phyloP scores from a whole-genome alignment of 495 filamentous ascomycete species.

The Daldinia decipiens region DNA sequence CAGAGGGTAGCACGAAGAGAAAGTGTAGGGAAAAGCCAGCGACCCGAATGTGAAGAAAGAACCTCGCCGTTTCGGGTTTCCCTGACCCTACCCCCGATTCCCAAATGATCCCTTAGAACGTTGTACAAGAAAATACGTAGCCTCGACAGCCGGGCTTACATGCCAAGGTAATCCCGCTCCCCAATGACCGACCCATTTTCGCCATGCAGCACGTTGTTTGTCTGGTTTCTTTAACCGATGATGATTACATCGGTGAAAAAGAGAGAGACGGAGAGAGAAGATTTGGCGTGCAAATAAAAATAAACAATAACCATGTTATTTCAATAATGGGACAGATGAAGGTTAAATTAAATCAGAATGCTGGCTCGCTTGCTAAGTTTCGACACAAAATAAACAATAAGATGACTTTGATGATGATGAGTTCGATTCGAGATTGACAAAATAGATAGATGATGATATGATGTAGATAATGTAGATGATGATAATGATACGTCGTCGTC shows the following conservation, averaged over 20 bases:
- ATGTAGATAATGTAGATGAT: constrained; percentile 39
- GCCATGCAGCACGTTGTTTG: constrained; percentile 44
- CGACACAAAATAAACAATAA: constrained; percentile 46
- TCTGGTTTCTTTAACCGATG: constrained; percentile 28
- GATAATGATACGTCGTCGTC: constrained; percentile 21
- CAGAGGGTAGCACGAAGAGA: constrained; percentile 29
- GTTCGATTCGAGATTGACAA: constrained; percentile 7
- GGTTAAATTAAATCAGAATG: constrained; percentile 51
- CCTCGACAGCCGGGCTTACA: constrained; percentile 36
- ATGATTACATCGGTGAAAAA: constrained; percentile 30
- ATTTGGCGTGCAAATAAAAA: constrained; percentile 27
- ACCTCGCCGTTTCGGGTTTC: constrained; percentile 25
- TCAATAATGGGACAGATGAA: constrained; percentile 38
- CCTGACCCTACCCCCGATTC: constrained; percentile 30
- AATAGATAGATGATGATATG: constrained; percentile 4
- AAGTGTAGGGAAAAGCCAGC: constrained; percentile 30
- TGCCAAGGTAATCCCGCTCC: constrained; percentile 38
- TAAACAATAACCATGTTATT: constrained; percentile 21
- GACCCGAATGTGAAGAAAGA: constrained; percentile 36
- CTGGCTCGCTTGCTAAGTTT: constrained; percentile 55
- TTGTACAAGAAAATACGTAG: constrained; percentile 49
- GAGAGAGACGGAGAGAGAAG: constrained; percentile 5
- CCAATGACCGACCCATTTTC: constrained; percentile 47
- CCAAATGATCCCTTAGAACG: constrained; percentile 46
- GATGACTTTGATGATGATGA: constrained; percentile 13